Evolutionary conservation across 345 rosid species (phyloP).

Genomic region (Pelargonium nanum): DNA sequence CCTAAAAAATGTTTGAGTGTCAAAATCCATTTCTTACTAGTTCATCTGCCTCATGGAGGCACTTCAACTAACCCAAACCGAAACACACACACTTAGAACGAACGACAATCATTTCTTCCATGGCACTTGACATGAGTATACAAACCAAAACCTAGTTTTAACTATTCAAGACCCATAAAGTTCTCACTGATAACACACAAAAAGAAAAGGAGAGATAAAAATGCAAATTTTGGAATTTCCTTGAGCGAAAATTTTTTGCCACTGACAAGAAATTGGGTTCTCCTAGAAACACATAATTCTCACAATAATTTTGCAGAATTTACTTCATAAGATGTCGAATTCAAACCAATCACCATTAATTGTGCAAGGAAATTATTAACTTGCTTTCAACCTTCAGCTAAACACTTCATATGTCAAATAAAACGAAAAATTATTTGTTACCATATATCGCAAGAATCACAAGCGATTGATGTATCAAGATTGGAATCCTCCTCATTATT

Average conservation of each 20-base stretch:
- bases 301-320: not conserved
- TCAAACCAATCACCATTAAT: not conserved
- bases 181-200: too few relatives aligned
- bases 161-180: too few relatives aligned
- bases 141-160: too few relatives aligned
- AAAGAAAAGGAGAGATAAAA: too few relatives aligned
- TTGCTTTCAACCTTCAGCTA: not conserved
- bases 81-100: too few relatives aligned
- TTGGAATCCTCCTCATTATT: constrained; percentile 44
- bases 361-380: not conserved
- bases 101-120: too few relatives aligned
- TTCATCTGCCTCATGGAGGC: too few relatives aligned
- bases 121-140: too few relatives aligned
- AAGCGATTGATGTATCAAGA: constrained; percentile 96
- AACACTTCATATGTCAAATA: not conserved
- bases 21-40: too few relatives aligned
- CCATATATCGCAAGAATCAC: constrained; percentile 97
- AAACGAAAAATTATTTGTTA: constrained; percentile 22
- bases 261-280: not conserved
- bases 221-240: not conserved
- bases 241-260: not conserved
- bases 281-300: not conserved
- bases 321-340: not conserved
- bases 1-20: too few relatives aligned
- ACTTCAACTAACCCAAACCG: too few relatives aligned